These are phyloP conservation scores for Corylus americana DNA, from an alignment of 306 rosid genomes.

Conservation along the genomic window DNA sequence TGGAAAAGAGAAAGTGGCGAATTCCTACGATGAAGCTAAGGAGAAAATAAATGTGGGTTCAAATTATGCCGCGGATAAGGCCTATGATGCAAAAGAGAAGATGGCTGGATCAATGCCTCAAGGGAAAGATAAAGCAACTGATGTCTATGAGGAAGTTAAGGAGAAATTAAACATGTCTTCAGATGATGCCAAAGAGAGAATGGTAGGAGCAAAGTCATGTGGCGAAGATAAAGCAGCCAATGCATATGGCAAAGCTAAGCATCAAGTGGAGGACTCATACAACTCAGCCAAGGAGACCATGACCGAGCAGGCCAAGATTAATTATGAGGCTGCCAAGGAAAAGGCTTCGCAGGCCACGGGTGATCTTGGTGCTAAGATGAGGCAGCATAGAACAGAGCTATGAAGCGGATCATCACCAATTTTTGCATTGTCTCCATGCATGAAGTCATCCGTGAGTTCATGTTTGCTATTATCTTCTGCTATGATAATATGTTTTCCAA, in stretches of 20 bases:
- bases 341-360: conserved; percentile 54
- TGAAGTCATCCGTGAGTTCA: conserved; percentile 22
- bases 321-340: conserved; percentile 63
- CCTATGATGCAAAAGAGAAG: conserved; percentile 16
- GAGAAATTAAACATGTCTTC: conserved; percentile 16
- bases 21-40: conserved; percentile 21
- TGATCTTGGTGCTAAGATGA: conserved; percentile 55
- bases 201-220: conserved; percentile 12
- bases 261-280: conserved; percentile 30
- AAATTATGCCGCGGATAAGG: conserved; percentile 20
- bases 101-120: conserved; percentile 10
- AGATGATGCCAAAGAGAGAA: conserved; percentile 23
- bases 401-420: conserved; percentile 24
- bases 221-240: conserved; percentile 19
- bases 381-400: conserved; percentile 33
- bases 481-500: background rate
- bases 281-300: conserved; percentile 25
- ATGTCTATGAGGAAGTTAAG: conserved; percentile 31
- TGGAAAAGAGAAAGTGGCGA: conserved; percentile 20
- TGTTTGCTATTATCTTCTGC: background rate
- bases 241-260: conserved; percentile 33
- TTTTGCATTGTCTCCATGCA: conserved; percentile 9
- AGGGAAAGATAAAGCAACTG: conserved; percentile 31
- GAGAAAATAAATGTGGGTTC: conserved; percentile 12
- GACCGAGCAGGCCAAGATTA: conserved; percentile 37